Evolutionary conservation across 257 asterid species (phyloP).

Genomic region (Nicotiana obtusifolia): DNA sequence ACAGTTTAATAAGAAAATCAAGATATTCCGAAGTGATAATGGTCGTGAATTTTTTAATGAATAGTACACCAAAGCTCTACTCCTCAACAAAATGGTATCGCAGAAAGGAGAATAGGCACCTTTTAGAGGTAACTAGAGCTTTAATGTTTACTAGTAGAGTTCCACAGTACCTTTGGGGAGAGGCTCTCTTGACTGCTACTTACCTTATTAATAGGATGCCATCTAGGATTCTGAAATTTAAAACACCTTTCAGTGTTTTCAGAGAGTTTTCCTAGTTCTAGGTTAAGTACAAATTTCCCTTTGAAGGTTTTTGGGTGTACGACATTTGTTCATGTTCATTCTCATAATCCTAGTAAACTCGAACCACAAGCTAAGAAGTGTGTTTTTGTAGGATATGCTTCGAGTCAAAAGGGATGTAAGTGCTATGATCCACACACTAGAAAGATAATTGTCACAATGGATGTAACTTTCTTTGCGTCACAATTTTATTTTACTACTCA

Average conservation of each 20-base stretch:
- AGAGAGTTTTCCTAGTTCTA: background rate
- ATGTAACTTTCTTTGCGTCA: background rate
- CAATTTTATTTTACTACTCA: background rate
- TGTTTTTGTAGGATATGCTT: background rate
- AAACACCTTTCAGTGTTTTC: background rate
- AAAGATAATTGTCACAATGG: background rate
- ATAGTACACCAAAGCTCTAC: background rate
- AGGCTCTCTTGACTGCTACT: background rate
- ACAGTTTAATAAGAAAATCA: background rate
- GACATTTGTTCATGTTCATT: background rate
- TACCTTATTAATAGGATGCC: background rate
- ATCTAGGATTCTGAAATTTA: background rate
- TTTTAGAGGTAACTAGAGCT: background rate
- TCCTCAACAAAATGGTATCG: background rate
- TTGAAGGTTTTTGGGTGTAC: too few species aligned
- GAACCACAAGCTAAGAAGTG: background rate
- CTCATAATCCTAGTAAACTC: background rate
- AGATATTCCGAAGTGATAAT: background rate
- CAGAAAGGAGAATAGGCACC: background rate
- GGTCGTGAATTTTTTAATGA: background rate
- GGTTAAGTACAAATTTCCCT: background rate
- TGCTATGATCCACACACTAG: too few species aligned
- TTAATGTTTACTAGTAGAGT: background rate
- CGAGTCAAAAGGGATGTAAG: background rate
- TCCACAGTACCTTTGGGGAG: background rate